phyloP scores from a whole-genome alignment of 352 stramenopile species.

The Phytophthora pistaciae region DNA sequence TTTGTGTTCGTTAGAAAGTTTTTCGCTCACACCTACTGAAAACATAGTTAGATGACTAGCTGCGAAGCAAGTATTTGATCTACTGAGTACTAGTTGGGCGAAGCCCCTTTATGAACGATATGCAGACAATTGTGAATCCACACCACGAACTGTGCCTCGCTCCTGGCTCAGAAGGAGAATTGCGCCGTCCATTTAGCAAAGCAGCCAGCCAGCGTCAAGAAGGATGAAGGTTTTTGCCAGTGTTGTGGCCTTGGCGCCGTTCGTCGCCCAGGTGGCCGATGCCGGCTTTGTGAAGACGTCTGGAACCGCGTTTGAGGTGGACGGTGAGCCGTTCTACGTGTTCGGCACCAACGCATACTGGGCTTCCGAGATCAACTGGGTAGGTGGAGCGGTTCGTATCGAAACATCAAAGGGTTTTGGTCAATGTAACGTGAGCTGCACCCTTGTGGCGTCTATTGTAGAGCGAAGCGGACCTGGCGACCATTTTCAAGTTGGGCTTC shows the following conservation, averaged over 20 bases:
- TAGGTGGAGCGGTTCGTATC: neutral
- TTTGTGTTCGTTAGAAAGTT: neutral
- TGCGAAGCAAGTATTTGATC: neutral
- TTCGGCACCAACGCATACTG: slow-evolving; percentile 33
- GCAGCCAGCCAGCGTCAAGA: too few species aligned
- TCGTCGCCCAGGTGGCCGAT: neutral
- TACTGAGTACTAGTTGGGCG: too few species aligned
- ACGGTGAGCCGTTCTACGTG: slow-evolving; percentile 29
- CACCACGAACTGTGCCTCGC: too few species aligned
- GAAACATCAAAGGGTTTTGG: neutral
- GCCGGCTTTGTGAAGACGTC: slow-evolving; percentile 6
- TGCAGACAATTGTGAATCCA: too few species aligned
- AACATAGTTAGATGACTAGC: neutral
- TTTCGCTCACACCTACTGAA: neutral
- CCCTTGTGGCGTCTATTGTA: slow-evolving; percentile 1
- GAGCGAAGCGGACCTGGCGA: slow-evolving; percentile 33
- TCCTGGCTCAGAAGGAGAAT: too few species aligned
- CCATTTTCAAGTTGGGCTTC: slow-evolving; percentile 43
- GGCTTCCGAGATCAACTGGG: slow-evolving; percentile 6
- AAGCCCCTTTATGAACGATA: too few species aligned
- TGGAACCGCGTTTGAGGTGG: slow-evolving; percentile 25
- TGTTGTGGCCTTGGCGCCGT: neutral
- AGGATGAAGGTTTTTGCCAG: neutral
- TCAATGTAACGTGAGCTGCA: neutral
- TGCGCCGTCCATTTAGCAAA: too few species aligned